phyloP scores from a whole-genome alignment of 2,329 filamentous ascomycete genomes.

The Laburnicola sp. region DNA sequence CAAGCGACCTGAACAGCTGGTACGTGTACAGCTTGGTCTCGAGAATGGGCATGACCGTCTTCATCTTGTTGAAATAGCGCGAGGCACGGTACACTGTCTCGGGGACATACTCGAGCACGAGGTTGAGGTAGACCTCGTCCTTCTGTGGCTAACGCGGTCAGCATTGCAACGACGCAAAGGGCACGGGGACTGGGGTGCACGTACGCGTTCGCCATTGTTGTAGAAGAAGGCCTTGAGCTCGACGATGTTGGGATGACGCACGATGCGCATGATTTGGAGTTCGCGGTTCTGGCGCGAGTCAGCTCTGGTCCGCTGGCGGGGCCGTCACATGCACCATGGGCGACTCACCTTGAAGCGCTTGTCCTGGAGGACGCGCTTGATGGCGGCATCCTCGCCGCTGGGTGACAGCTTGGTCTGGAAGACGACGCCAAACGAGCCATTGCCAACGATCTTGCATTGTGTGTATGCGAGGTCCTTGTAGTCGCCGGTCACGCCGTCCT shows the following conservation, averaged over 20 bases:
- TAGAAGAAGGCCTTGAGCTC: conserved; percentile 99
- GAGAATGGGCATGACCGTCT: conserved; percentile 98
- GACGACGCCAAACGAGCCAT: conserved; percentile 97
- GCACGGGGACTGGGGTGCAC: conserved; percentile 33
- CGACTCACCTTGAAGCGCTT: conserved; percentile 93
- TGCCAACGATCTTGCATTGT: conserved; percentile 99
- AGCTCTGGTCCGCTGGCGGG: conserved; percentile 23
- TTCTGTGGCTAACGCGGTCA: conserved; percentile 52
- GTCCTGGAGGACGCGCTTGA: conserved; percentile 98
- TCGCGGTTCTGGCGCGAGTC: conserved; percentile 78
- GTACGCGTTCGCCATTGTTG: conserved; percentile 95
- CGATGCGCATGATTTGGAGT: conserved; percentile 99
- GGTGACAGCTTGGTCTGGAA: conserved; percentile 99
- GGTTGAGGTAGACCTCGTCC: conserved; percentile 97
- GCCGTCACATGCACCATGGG: conserved; percentile 22
- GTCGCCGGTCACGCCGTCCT: conserved; percentile 96
- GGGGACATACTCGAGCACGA: conserved; percentile 96
- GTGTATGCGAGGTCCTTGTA: conserved; percentile 97
- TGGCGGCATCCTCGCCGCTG: conserved; percentile 97
- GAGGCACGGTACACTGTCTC: conserved; percentile 98
- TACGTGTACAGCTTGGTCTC: conserved; percentile 99
- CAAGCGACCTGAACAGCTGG: conserved; percentile 95
- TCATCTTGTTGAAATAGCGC: conserved; percentile 99
- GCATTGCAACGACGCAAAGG: conserved; percentile 19
- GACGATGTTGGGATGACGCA: conserved; percentile 97